Evolutionary conservation across 345 rosid species (phyloP), one percentile per base, ranked within the genome.

Genomic region (Camelina neglecta): DNA sequence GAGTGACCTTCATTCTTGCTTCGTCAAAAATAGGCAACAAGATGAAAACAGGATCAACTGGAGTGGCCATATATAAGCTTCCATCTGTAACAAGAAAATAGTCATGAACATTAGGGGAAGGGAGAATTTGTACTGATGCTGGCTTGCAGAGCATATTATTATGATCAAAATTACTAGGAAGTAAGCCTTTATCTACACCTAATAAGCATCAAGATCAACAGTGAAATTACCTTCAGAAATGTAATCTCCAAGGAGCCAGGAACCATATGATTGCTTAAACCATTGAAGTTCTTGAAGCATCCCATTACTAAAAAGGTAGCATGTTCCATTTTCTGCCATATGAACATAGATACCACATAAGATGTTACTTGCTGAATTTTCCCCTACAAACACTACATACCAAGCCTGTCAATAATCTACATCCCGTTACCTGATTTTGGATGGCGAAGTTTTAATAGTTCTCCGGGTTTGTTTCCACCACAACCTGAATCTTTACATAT

Each of bases 231-330:
- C 98, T 86, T 87, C 78, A 69, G 81, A 87, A 62, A 90, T 80
- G 76, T 90, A 92, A 79, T 90, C 88, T 64, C 98, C 97, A 9
- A 92, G 64, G 79, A 94, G 90, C 98, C 98, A 94, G 71, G 98
- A 94, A 59, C 90, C 86, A 80, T 87, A 84, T 5, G 89, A 74
- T 78, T 85, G 93, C 85, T 94, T 94, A 71, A 90, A 90, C 92
- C 93, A 86, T 42, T 94, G 89, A 76, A 94, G 80, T 73, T 94
- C 98, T 33, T 86, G 97, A 63, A 92, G 90, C 75, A 81, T 65
- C 41, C 77, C 90, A 60, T 85, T 66, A n/a, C 11, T 54, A 11
- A 87, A 75, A 38, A 90, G 84, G 81, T 87, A 94, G 82, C 86
- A 82, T 0, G 89, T 83, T 7, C 67, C 68, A 29, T 70, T 75